phyloP scores from a whole-genome alignment of 768 basidiomycete genomes.

The Auriculariales sp. region DNA sequence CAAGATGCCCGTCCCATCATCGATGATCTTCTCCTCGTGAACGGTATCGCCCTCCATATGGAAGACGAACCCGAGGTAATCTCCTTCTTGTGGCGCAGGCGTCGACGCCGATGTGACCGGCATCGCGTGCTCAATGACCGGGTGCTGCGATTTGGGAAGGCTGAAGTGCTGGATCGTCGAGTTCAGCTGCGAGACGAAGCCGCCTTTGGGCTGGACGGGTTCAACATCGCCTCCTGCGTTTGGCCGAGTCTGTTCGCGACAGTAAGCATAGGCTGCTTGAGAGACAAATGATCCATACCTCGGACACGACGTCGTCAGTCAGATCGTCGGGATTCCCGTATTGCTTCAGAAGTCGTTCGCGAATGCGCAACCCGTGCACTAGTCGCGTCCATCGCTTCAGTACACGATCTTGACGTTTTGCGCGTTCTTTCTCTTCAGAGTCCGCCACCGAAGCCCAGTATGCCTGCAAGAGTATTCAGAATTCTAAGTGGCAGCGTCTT shows the following conservation, averaged over 20 bases:
- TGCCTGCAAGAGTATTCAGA: conserved; percentile 52
- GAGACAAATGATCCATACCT: no score
- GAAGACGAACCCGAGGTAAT: background rate
- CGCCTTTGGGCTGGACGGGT: conserved; percentile 24
- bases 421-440: conserved; percentile 59
- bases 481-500: conserved; percentile 6
- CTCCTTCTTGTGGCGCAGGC: background rate
- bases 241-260: no score
- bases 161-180: conserved; percentile 60
- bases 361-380: conserved; percentile 76
- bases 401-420: conserved; percentile 63
- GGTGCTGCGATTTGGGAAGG: conserved; percentile 34
- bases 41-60: background rate
- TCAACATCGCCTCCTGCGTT: no score
- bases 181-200: conserved; percentile 55
- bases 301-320: no score
- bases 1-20: conserved; percentile 9
- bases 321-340: no score
- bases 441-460: conserved; percentile 71
- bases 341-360: conserved; percentile 67
- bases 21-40: conserved; percentile 8
- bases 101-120: background rate
- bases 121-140: conserved; percentile 1
- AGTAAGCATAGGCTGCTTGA: no score
- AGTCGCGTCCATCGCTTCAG: conserved; percentile 82